These are phyloP conservation scores for Hippophae tibetana DNA, from an alignment of 306 rosid species.

Conservation along the genomic window DNA sequence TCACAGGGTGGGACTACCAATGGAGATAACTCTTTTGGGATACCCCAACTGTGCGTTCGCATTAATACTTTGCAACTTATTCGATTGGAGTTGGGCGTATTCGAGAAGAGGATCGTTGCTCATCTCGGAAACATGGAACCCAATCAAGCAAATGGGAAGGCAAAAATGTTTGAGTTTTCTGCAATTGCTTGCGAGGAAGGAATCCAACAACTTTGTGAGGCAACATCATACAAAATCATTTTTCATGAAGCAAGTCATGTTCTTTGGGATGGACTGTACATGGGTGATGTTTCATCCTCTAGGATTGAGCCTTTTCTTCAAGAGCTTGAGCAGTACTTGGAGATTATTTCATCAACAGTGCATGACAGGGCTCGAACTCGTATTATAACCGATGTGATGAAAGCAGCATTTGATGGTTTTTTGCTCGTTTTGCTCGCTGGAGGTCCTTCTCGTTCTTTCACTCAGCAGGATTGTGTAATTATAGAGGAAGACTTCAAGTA, in stretches of 20 bases:
- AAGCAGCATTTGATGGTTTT: slow-evolving; percentile 79
- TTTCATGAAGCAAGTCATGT: slow-evolving; percentile 62
- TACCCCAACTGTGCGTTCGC: slow-evolving; percentile 73
- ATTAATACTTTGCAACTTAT: slow-evolving; percentile 75
- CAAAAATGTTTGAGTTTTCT: slow-evolving; percentile 60
- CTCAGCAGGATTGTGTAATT: slow-evolving; percentile 44
- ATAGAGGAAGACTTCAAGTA: slow-evolving; percentile 80
- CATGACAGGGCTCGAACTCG: slow-evolving; percentile 87
- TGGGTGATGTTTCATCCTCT: slow-evolving; percentile 52
- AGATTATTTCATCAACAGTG: slow-evolving; percentile 73
- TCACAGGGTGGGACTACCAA: slow-evolving; percentile 46
- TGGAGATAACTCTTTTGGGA: slow-evolving; percentile 39
- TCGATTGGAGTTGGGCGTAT: slow-evolving; percentile 55
- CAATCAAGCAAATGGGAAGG: slow-evolving; percentile 23
- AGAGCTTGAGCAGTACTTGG: slow-evolving; percentile 78
- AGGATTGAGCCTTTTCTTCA: slow-evolving; percentile 77
- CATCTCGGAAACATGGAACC: slow-evolving; percentile 48
- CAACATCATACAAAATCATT: slow-evolving; percentile 56
- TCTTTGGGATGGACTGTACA: slow-evolving; percentile 73
- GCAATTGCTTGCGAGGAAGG: slow-evolving; percentile 59
- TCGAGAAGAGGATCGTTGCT: slow-evolving; percentile 58
- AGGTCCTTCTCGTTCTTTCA: slow-evolving; percentile 77
- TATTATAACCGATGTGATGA: slow-evolving; percentile 66
- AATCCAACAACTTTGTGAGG: slow-evolving; percentile 64
- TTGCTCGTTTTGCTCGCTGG: slow-evolving; percentile 77